Conservation (phyloP, 1,139 yeast species). For the Diutina ranongensis region DNA sequence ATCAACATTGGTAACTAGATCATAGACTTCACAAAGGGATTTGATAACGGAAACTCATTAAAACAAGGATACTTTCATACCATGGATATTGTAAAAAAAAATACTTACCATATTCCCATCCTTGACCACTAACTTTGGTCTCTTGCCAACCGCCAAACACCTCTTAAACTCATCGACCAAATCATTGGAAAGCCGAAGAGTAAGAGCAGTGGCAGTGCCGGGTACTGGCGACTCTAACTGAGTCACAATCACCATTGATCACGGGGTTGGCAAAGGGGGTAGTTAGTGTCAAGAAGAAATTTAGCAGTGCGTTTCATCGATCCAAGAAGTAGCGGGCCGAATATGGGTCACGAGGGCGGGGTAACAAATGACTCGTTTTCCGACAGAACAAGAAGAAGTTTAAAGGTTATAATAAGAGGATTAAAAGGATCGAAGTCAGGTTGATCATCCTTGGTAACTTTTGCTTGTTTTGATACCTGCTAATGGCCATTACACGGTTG, state of each 20-base stretch:
- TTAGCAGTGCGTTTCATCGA: not conserved
- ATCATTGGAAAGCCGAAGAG: conserved; percentile 2
- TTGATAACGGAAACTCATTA: too few relatives aligned
- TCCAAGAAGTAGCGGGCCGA: not conserved
- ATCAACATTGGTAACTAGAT: too few relatives aligned
- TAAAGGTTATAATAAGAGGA: too few relatives aligned
- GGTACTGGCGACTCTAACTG: conserved; percentile 3
- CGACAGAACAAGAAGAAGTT: too few relatives aligned
- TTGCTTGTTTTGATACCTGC: too few relatives aligned
- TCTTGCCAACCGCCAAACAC: conserved; percentile 2
- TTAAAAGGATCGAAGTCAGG: too few relatives aligned
- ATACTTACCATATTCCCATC: conserved; percentile 5
- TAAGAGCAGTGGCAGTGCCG: not conserved
- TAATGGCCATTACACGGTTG: too few relatives aligned
- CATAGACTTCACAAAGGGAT: too few relatives aligned
- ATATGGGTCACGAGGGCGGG: not conserved
- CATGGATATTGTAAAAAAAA: too few relatives aligned
- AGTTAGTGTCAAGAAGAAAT: not conserved
- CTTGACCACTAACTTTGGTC: conserved; percentile 4
- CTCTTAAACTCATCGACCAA: conserved; percentile 6
- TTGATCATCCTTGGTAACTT: too few relatives aligned
- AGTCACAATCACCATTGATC: conserved; percentile 5
- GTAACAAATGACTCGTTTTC: not conserved
- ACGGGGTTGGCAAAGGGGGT: not conserved
- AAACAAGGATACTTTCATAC: too few relatives aligned